Base-by-base conservation (phyloP, 2,329 filamentous ascomycete species). In the Fusarium nanum region DNA sequence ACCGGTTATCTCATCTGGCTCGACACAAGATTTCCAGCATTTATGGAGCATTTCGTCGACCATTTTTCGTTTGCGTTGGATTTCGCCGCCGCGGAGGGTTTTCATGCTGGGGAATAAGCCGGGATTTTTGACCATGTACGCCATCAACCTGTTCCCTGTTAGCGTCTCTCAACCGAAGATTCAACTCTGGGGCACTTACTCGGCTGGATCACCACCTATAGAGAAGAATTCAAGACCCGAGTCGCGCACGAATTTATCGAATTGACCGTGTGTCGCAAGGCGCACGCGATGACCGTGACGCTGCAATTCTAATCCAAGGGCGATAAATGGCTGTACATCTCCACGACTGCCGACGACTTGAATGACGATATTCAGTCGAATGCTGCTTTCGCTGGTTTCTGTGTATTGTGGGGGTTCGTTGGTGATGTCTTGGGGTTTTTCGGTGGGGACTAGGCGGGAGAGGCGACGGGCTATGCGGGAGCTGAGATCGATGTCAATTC, bases 281-380 rank as follows among this genome's bases (percentile, higher is more conserved):
- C 70, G 61, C 1, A 72, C 59, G 3, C 69, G 63, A 12, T 72
- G 69, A 0, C 70, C 70, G 2, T 72, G 57, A 3, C 49, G 54
- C n/a, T 72, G 57, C 0, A 72, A 23, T 34, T 60, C 66, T 11
- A 41, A 50, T 0, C 65, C 65, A 0, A 72, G 44, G 0, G 68
- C 69, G 0, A 72, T 30, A 7, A 72, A 72, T 0, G 70, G 69
- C 7, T 72, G 69, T 0, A 72, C 61, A 10, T 72, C 66, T 5
- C 70, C 70, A 34, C 69, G 37, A 1, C 55, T 58, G 2, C 70
- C 69, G 5, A 72, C 63, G 0, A 72, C 58, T 3, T 72, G 68
- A 3, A 72, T 72, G 7, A 72, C 65, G 2, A 72, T 56, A 2
- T 72, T 72, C 1, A 68, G 53, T 1, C 30, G 18, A 4, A 56